Evolutionary conservation across 148 eudicot species (phyloP).

Genomic region (Vaccinium macrocarpon): DNA sequence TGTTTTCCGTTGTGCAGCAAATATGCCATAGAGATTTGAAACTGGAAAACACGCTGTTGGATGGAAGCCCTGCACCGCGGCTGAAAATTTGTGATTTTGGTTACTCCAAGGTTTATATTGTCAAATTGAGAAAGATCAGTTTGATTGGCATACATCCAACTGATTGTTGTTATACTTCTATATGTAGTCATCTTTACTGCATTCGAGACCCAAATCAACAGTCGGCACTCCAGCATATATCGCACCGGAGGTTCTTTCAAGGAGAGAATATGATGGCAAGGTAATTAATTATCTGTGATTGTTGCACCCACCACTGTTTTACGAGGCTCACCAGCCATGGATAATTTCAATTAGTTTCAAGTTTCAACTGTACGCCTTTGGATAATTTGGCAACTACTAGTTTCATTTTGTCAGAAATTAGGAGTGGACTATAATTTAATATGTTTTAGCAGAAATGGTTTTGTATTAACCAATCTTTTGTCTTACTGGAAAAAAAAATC

Average conservation of each 20-base stretch:
- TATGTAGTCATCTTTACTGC: conserved; percentile 71
- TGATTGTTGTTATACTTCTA: background rate
- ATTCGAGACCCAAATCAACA: conserved; percentile 84
- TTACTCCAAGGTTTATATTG: conserved; percentile 63
- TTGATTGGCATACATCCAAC: background rate
- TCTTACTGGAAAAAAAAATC: no score
- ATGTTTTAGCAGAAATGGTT: background rate
- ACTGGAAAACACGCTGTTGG: conserved; percentile 73
- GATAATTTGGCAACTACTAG: background rate
- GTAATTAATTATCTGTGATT: conserved; percentile 35
- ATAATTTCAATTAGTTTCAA: no score
- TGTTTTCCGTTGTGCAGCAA: conserved; percentile 45
- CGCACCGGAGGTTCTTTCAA: conserved; percentile 82
- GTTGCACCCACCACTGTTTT: background rate
- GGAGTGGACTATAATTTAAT: background rate
- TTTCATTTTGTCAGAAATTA: background rate
- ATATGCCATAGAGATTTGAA: conserved; percentile 83
- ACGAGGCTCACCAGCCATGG: no score
- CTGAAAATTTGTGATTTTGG: conserved; percentile 88
- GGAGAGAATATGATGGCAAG: conserved; percentile 85
- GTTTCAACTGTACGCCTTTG: background rate
- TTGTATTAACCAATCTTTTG: background rate
- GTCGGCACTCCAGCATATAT: conserved; percentile 91
- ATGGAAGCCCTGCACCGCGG: conserved; percentile 85
- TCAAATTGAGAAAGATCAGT: background rate